Evolutionary conservation across 106 monocot genomes (phyloP), one percentile per base, ranked within the genome.

Genomic region (Allium fistulosum): DNA sequence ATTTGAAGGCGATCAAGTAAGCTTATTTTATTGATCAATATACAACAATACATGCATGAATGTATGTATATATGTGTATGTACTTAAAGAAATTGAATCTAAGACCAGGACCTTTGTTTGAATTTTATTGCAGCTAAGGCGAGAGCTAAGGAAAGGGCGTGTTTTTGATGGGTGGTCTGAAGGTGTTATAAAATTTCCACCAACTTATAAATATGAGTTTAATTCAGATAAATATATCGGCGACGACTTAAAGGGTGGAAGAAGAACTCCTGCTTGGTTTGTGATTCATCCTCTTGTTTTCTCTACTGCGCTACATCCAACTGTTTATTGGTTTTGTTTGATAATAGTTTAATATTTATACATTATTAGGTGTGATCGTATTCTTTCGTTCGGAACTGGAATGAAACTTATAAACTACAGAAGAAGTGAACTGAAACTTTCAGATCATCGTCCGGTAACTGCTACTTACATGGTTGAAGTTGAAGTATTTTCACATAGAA

Each of bases 141-240:
- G 67, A 6, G 92, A 92, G 81, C 68, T 97, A 50, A 86, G 61
- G 67, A 92, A 89, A 73, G 89, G 89, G 0, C 78, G 79, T 9
- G 92, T 82, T 37, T 97, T 97, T 59, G 97, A 92, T 74, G 92
- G 92, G 26, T 97, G 92, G 92, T 79, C 80, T 7, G 97, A 97
- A 77, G 97, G 97, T 15, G 70, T 72, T 61, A 49, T 97, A 11
- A 69, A 89, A 61, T 97, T 97, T 50, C 81, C 92, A 6, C 97
- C 97, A 2, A 97, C 97, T 3, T 97, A 92, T 53, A 97, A 97
- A 70, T 97, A 89, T 52, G 86, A 82, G 51, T 27, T 80, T 12
- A 86, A 83, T 67, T 86, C 97, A 15, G 79, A 53, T 9, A 80
- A 74, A 17, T 97, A 97, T 71, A 65, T 73, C 46, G 78, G 82